phyloP scores from a whole-genome alignment of 2,329 filamentous ascomycete species.

The Alternaria ventricosa region DNA sequence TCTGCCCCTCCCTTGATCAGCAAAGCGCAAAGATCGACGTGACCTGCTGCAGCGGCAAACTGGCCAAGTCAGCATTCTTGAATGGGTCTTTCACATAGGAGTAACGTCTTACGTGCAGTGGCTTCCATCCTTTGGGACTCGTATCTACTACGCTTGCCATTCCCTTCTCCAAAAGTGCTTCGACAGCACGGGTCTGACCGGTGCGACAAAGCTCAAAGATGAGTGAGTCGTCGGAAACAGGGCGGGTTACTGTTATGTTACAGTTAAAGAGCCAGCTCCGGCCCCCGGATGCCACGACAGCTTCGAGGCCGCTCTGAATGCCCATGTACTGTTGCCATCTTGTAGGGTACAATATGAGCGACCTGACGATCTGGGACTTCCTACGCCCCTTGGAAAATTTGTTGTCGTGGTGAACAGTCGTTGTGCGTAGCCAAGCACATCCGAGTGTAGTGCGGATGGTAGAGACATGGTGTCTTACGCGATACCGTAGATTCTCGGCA shows the following conservation, averaged over 20 bases:
- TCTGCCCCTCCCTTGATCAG: constrained; percentile 17
- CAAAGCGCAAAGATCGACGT: constrained; percentile 14
- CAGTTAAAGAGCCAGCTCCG: constrained; percentile 18
- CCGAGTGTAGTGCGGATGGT: neutral
- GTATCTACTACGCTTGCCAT: constrained; percentile 21
- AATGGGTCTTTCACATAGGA: neutral
- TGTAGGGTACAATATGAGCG: neutral
- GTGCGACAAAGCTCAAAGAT: constrained; percentile 19
- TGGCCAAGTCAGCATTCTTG: neutral
- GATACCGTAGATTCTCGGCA: neutral
- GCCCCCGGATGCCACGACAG: constrained; percentile 8
- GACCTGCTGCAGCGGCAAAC: constrained; percentile 20
- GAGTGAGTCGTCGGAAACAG: constrained; percentile 15
- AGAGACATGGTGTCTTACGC: neutral
- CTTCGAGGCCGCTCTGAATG: constrained; percentile 12
- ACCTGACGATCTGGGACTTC: neutral
- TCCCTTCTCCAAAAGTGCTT: constrained; percentile 12
- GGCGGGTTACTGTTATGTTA: constrained; percentile 4
- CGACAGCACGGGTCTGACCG: constrained; percentile 17
- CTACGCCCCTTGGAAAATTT: neutral
- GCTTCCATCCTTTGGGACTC: neutral
- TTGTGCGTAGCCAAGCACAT: neutral
- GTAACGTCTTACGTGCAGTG: neutral
- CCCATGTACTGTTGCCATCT: constrained; percentile 12
- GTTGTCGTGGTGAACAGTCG: neutral